Evolutionary conservation across 2,329 filamentous ascomycete species (phyloP), one percentile per base, ranked within the genome.

Genomic region (Fusarium kyushuense): DNA sequence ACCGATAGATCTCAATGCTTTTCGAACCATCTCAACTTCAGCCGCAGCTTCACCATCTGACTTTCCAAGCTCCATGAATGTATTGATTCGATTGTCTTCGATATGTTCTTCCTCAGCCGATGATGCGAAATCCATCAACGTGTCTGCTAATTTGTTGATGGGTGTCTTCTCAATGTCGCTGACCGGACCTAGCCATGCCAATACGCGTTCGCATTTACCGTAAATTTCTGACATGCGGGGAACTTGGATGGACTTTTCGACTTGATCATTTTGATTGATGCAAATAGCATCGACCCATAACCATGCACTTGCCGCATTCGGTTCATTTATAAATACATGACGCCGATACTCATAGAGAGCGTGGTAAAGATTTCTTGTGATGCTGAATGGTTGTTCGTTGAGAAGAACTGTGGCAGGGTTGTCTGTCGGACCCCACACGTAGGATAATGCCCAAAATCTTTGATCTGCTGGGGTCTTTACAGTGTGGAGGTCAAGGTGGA

Each of bases 211-310:
- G 19, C 54, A 67, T 46, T 14, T 46, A 0, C 64, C 64, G n/a
- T 67, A 67, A 6, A 68, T 67, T 5, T 64, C 48, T 4, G 65
- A 64, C 58, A 67, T 67, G 8, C 45, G 58, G 10, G 53, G 65
- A 12, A 67, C 64, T 7, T 67, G 54, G 0, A 65, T 19, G 1
- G 64, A 58, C 8, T 68, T 65, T 6, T 67, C 65, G 0, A 11
- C 8, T 2, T 59, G 48, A 10, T 68, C 51, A 8, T 38, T 54
- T 19, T 67, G 63, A 2, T 67, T 63, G 30, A 59, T 67, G 5
- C 58, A 67, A 11, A 67, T 55, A 3, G 65, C 64, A 19, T 67
- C 65, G 0, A 55, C 46, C 64, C 58, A 68, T 0, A 47, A 2
- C 6, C n/a, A 32, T 10, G 14, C 12, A 0, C 32, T 23, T 5